Base-by-base conservation (phyloP, 1,139 yeast genomes). In the Yamadazyma epiphylla region DNA sequence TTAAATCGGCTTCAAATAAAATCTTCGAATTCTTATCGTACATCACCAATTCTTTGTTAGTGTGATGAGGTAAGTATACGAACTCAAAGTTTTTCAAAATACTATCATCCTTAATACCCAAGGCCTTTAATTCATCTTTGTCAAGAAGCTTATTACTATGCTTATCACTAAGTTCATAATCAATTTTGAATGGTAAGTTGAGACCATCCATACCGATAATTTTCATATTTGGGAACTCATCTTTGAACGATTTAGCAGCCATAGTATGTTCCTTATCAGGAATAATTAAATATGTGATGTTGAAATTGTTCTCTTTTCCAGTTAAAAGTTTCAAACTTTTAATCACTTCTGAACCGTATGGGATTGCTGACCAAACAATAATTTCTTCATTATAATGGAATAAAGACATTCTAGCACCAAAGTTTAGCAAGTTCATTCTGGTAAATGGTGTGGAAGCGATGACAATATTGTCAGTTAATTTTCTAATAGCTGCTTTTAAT, bases 361-460 rank as follows among this genome's bases (percentile, higher is more conserved):
- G 87, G 28, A 80, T 64, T 1, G 86, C 78, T 3, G 80, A 70
- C 71, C 79, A 75, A 6, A 80, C 71, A 7, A 76, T 53, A 14
- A 77, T 55, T 27, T 58, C 51, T 29, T 55, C 51, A 22, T 63
- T 50, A 33, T 58, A 48, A 29, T 69, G 55, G 36, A 67, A 49
- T 6, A 77, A 53, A 0, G 84, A 73, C 74, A 76, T 69, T 36
- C 87, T 60, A 12, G 74, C 80, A 15, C 88, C 89, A 39, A 80
- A 70, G 33, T 72, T 67, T 32, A 77, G 38, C 26, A 48, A 52
- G 33, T 60, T 53, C 8, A 53, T 45, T 31, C 72, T 48, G 8
- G 60, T 53, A 57, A 77, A 77, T 1, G 70, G 60, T 8, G 68
- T 53, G 4, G 81, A 71, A 13, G 79, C 71, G 26, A 73, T 61